Conservation (phyloP, 2,329 filamentous ascomycete species). For the Penicillium nordicum region DNA sequence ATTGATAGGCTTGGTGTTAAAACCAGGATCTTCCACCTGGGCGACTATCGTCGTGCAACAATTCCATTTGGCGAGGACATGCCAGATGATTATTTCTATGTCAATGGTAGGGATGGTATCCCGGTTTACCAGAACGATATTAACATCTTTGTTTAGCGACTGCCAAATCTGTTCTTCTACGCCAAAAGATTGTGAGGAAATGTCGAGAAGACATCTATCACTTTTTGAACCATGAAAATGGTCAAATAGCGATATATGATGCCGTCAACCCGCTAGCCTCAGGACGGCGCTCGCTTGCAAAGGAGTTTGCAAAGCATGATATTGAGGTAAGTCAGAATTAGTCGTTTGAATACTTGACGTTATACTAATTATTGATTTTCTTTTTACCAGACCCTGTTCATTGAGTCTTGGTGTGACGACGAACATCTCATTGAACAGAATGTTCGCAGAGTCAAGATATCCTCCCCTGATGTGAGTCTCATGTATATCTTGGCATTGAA, state of each 20-base stretch:
- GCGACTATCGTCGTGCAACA: conserved; percentile 91
- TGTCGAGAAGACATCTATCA: conserved; percentile 96
- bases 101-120: conserved; percentile 59
- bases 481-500: neutral
- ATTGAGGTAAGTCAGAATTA: conserved; percentile 64
- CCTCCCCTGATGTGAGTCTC: conserved; percentile 78
- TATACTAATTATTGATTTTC: neutral
- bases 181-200: conserved; percentile 96
- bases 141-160: conserved; percentile 53
- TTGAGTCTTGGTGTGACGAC: conserved; percentile 93
- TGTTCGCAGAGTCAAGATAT: conserved; percentile 95
- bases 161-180: conserved; percentile 82
- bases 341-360: neutral
- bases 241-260: conserved; percentile 97
- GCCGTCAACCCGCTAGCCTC: conserved; percentile 88
- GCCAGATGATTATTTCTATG: conserved; percentile 96
- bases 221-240: conserved; percentile 95
- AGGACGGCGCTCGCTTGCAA: conserved; percentile 78
- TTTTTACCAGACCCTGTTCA: conserved; percentile 73
- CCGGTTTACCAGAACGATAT: neutral
- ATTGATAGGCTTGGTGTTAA: conserved; percentile 80
- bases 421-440: conserved; percentile 94
- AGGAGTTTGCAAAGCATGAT: conserved; percentile 96
- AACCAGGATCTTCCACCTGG: conserved; percentile 94
- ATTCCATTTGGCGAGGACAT: conserved; percentile 79